phyloP scores from a whole-genome alignment of 2,329 filamentous ascomycete species.

The Monosporascus sp. region DNA sequence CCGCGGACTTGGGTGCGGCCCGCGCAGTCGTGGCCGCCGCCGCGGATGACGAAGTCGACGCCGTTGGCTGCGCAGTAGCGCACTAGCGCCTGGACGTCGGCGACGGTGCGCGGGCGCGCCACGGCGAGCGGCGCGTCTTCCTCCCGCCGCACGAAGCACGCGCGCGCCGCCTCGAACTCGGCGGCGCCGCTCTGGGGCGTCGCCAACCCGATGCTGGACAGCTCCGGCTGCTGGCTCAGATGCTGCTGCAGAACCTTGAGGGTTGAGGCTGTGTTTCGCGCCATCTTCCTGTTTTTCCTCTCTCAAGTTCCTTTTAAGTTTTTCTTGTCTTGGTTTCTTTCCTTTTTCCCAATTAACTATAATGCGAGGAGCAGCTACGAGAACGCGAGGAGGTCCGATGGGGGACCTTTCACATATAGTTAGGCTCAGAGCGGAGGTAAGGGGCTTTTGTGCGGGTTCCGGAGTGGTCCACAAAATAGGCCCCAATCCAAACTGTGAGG shows the following conservation, averaged over 20 bases:
- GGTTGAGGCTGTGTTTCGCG: background rate
- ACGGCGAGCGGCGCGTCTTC: constrained; percentile 9
- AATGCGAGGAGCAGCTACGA: no score
- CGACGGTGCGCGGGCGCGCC: constrained; percentile 12
- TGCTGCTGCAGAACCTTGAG: background rate
- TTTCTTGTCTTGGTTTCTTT: no score
- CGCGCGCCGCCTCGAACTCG: constrained; percentile 12
- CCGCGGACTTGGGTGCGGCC: constrained; percentile 24
- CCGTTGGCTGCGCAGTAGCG: constrained; percentile 10
- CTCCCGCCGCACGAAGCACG: constrained; percentile 8
- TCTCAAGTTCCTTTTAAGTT: no score
- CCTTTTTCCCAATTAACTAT: no score
- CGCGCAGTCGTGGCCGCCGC: constrained; percentile 30
- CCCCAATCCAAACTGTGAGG: no score
- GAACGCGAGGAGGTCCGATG: no score
- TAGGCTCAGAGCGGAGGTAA: no score
- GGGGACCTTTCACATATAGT: no score
- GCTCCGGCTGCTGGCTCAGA: background rate
- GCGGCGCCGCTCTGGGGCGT: background rate
- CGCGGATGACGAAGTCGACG: constrained; percentile 23
- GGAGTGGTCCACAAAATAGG: no score
- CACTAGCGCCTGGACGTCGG: constrained; percentile 14
- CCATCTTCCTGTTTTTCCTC: background rate
- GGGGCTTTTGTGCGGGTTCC: no score
- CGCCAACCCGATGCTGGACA: background rate